These are phyloP conservation scores for Bruguiera hainesii DNA, from an alignment of 441 rosid genomes.

Conservation along the genomic window DNA sequence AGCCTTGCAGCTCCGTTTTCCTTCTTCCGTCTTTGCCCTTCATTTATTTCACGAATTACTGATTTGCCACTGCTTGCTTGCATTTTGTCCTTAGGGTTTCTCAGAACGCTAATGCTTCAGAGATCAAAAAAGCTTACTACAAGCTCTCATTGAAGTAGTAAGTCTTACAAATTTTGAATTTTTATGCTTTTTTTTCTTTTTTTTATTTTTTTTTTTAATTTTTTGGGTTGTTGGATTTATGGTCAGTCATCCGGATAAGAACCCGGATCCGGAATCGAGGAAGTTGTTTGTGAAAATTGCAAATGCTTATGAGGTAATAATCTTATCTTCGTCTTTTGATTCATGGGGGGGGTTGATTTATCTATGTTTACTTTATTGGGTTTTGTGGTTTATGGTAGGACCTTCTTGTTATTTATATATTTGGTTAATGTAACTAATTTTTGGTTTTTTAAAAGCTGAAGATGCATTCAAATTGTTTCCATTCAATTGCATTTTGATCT, in stretches of 20 bases:
- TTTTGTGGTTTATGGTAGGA: not conserved
- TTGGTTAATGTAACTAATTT: no score
- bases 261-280: slow-evolving; percentile 92
- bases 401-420: no score
- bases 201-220: not conserved
- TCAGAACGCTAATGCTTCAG: slow-evolving; percentile 80
- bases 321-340: not conserved
- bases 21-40: slow-evolving; percentile 5
- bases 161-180: slow-evolving; percentile 18
- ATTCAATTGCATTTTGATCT: no score
- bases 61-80: not conserved
- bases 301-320: slow-evolving; percentile 87
- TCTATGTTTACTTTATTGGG: not conserved
- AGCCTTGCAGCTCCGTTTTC: slow-evolving; percentile 11
- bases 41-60: slow-evolving; percentile 1
- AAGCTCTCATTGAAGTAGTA: slow-evolving; percentile 86
- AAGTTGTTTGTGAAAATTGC: slow-evolving; percentile 90
- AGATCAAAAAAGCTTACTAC: slow-evolving; percentile 91
- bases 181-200: slow-evolving; percentile 9
- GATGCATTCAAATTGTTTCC: no score
- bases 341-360: no score
- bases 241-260: slow-evolving; percentile 87
- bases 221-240: slow-evolving; percentile 3
- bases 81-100: slow-evolving; percentile 45
- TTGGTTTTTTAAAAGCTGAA: no score